Base-by-base conservation (phyloP, 306 rosid genomes). In the Prunus padus region DNA sequence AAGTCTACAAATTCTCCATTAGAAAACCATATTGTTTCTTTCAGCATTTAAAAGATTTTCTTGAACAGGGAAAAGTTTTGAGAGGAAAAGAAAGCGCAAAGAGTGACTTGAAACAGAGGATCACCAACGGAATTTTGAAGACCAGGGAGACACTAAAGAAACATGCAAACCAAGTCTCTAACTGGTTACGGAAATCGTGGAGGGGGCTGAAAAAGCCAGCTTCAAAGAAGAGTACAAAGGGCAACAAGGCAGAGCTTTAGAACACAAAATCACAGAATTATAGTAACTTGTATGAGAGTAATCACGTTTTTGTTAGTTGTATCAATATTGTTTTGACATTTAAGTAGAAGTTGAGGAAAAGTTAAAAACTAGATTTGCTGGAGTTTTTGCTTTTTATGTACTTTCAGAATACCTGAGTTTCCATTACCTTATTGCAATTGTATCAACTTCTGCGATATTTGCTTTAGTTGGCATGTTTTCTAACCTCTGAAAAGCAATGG, bases 211-310 rank as follows among this genome's bases (percentile, higher is more conserved):
- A 87, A 69, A 65, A 82, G 56, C 26, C 82, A 52, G 79, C 73
- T 44, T 78, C 91, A 62, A 85, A 82, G 76, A 91, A 89, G 80
- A 80, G 83, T 22, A 47, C 87, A 6, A 90, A 87, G 60, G 47
- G 77, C 67, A 60, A 76, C 72, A 91, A 93, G 76, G 82, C 85
- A 70, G 99, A 95, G 55, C 97, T 95, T 65, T 95, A 90, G 86
- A 11, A 66, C 63, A 67, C 30, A 10, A 5, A 46, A 77, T 26
- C 65, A 69, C 57, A 73, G 20, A 8, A 46, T 51, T 65, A 50
- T 62, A 60, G 76, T 69, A 65, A 66, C 42, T 47, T 67, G 50
- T 47, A 30, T 78, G 65, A 81, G 28, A 16, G 76, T 40, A n/a
- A 50, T 52, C 77, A 60, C 57, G 71, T 59, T 75, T 71, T 67